Evolutionary conservation across 306 rosid species (phyloP), one percentile per base, ranked within the genome.

Genomic region (Vicia faba): DNA sequence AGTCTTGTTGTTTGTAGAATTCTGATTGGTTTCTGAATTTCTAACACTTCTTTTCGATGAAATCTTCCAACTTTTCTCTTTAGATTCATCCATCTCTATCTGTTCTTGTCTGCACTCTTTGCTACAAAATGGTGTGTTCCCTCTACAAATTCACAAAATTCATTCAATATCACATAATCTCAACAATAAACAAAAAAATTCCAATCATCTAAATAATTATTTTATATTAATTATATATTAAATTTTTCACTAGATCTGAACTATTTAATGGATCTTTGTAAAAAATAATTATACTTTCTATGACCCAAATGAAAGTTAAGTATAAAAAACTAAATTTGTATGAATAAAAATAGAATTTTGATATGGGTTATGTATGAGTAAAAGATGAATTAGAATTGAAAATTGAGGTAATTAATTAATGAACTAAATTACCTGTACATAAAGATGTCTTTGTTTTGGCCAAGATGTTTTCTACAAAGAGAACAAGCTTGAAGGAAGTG

Each of bases 81-180:
- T 86, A 8, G 85, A 78, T 8, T 92, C 95, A 50, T 92, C 96
- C 31, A 83, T 53, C 74, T 89, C 91, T 61, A 92, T 92, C 53
- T 89, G 92, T 26, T 92, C 96, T 64, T 89, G 80, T 29, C 98
- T 86, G 64, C 98, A 92, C 75, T 92, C 98, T 81, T 84, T 76
- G 86, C 98, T 89, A 58, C 98, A 92, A 48, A 92, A 92, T n/a
- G 98, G 98, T 58, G 95, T 89, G 70, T 92, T 83, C 63, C 98
- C 98, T 77, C 98, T 92, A 89, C 70, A 84, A 69, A 75, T 41
- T 50, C 13, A 43, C 33, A 35, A 55, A 55, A 55, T 5, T 26
- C 16, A 55, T 5, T 55, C 31, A 40, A 2, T 49, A 75, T 61
- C 64, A 77, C 78, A 70, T 33, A 45, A 75, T 64, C 40, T 41